Evolutionary conservation across 257 asterid species (phyloP).

Genomic region (Thymus mandschuricus): DNA sequence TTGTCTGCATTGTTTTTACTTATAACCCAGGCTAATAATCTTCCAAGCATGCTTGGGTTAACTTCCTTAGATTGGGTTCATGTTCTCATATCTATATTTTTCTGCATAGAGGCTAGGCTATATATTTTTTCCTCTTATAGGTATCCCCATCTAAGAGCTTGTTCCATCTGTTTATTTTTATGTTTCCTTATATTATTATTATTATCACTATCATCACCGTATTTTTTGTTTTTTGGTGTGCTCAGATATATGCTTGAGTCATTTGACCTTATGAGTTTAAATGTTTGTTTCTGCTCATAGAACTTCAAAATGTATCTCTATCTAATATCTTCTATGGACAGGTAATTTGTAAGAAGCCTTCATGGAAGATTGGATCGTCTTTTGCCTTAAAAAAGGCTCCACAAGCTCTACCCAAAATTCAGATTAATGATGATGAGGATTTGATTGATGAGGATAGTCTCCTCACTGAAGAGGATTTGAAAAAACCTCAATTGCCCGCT

Average conservation of each 20-base stretch:
- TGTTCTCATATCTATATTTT: background rate
- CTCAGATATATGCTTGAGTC: background rate
- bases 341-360: constrained; percentile 78
- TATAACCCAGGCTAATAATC: background rate
- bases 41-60: background rate
- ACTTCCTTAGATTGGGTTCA: background rate
- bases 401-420: constrained; percentile 63
- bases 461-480: constrained; percentile 84
- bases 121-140: background rate
- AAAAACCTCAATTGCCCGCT: constrained; percentile 77
- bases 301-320: background rate
- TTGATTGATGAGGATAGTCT: constrained; percentile 97
- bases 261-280: constrained; percentile 11
- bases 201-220: background rate
- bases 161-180: background rate
- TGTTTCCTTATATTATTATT: background rate
- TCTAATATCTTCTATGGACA: constrained; percentile 32
- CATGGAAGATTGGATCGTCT: constrained; percentile 94
- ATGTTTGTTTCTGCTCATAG: background rate
- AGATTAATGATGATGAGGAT: constrained; percentile 79
- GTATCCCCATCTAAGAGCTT: background rate
- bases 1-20: background rate
- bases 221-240: background rate
- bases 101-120: constrained; percentile 21
- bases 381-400: constrained; percentile 66